Evolutionary conservation across 2,329 filamentous ascomycete species (phyloP).

Genomic region (Fusarium sp.): DNA sequence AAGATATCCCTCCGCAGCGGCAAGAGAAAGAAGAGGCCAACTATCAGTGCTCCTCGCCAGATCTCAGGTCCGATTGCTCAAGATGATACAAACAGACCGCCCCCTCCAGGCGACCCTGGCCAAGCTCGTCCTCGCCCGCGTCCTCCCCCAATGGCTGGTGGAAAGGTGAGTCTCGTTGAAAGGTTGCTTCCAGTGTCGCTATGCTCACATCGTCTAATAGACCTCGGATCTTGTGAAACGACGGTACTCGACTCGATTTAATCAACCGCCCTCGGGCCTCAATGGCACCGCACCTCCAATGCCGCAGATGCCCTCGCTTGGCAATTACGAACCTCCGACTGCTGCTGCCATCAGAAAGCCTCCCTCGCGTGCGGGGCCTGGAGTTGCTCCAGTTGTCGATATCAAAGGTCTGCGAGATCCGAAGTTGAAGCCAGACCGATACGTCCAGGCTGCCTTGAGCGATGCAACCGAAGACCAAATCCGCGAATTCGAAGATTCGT

Average conservation of each 20-base stretch:
- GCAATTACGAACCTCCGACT: slow-evolving; percentile 65
- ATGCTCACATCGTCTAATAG: slow-evolving; percentile 49
- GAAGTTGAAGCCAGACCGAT: slow-evolving; percentile 81
- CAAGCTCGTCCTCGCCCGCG: slow-evolving; percentile 54
- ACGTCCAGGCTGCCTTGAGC: slow-evolving; percentile 76
- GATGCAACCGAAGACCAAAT: slow-evolving; percentile 92
- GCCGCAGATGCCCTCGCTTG: slow-evolving; percentile 70
- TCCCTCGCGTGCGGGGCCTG: slow-evolving; percentile 56
- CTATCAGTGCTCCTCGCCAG: slow-evolving; percentile 69
- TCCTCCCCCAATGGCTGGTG: slow-evolving; percentile 61
- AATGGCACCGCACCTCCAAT: slow-evolving; percentile 76
- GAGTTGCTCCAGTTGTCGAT: slow-evolving; percentile 74
- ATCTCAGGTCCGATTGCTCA: slow-evolving; percentile 70
- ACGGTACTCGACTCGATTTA: slow-evolving; percentile 93
- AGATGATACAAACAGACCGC: slow-evolving; percentile 51
- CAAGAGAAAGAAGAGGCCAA: slow-evolving; percentile 69
- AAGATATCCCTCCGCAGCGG: slow-evolving; percentile 71
- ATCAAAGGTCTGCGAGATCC: slow-evolving; percentile 82
- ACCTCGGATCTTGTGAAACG: slow-evolving; percentile 89
- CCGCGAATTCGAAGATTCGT: slow-evolving; percentile 77
- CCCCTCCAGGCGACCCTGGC: slow-evolving; percentile 38
- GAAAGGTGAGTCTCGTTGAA: slow-evolving; percentile 58
- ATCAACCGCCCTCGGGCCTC: slow-evolving; percentile 76
- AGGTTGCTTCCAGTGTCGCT: not conserved
- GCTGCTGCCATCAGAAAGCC: slow-evolving; percentile 54